phyloP scores from a whole-genome alignment of 352 stramenopile genomes.

The Phytophthora sansomeana region DNA sequence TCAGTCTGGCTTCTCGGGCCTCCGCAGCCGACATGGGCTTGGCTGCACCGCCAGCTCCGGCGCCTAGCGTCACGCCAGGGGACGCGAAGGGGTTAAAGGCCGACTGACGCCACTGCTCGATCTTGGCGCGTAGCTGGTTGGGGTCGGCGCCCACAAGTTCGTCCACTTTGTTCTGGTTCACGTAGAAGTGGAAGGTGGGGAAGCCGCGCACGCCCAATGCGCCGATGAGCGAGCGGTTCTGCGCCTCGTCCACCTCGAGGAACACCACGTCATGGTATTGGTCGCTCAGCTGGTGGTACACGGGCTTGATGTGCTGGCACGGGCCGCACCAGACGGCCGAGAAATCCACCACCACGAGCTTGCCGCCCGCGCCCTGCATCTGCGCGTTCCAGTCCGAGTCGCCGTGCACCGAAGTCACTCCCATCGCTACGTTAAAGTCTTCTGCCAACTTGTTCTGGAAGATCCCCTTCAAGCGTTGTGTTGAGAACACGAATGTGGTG shows the following conservation, averaged over 20 bases:
- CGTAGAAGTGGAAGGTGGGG: slow-evolving; percentile 93
- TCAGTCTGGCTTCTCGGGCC: slow-evolving; percentile 82
- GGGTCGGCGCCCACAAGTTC: slow-evolving; percentile 89
- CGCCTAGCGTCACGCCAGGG: slow-evolving; percentile 66
- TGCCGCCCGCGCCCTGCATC: slow-evolving; percentile 77
- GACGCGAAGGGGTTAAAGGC: slow-evolving; percentile 90
- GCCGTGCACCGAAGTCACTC: slow-evolving; percentile 73
- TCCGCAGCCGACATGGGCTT: slow-evolving; percentile 52
- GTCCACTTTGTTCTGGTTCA: slow-evolving; percentile 89
- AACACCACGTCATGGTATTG: slow-evolving; percentile 92
- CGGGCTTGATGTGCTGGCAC: slow-evolving; percentile 89
- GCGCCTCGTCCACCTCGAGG: slow-evolving; percentile 84
- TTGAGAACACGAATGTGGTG: slow-evolving; percentile 1
- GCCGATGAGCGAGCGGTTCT: slow-evolving; percentile 86
- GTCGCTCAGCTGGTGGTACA: slow-evolving; percentile 80
- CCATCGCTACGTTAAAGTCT: slow-evolving; percentile 60
- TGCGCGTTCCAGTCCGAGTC: slow-evolving; percentile 85
- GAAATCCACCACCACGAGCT: slow-evolving; percentile 92
- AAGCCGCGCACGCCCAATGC: slow-evolving; percentile 84
- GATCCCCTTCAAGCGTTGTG: slow-evolving; percentile 16
- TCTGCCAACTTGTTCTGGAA: slow-evolving; percentile 48
- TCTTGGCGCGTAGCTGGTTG: slow-evolving; percentile 85
- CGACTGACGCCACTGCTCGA: slow-evolving; percentile 88
- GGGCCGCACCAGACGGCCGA: slow-evolving; percentile 87
- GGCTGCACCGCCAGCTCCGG: slow-evolving; percentile 28